A percentile compares a stretch with the other conserved stretches of the same genome.
phyloP scores from a whole-genome alignment of 345 rosid genomes.

The Syzygium jambos region DNA sequence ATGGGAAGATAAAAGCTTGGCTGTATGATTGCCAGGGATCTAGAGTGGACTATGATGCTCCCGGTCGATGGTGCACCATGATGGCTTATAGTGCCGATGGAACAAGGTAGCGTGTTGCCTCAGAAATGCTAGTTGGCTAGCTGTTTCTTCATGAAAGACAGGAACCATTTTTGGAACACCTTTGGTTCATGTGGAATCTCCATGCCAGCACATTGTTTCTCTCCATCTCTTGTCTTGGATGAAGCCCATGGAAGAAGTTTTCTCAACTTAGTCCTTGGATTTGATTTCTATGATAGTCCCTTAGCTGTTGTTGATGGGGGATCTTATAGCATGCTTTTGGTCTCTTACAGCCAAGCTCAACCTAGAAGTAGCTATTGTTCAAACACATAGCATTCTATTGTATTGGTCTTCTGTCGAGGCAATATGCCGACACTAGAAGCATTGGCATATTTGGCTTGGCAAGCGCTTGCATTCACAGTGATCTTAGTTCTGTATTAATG shows the following conservation, averaged over 20 bases:
- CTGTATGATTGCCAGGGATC: conserved; percentile 71
- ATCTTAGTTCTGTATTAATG: not conserved
- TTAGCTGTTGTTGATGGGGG: not conserved
- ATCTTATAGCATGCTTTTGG: not conserved
- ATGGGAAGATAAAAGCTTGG: conserved; percentile 95
- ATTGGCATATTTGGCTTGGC: not conserved
- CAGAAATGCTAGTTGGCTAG: not conserved
- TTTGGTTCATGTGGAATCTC: not conserved
- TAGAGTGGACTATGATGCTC: conserved; percentile 89
- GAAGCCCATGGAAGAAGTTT: not conserved
- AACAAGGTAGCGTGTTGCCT: conserved; percentile 34
- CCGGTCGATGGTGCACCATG: conserved; percentile 64
- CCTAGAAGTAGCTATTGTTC: not conserved
- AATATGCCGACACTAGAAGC: not conserved
- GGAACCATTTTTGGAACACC: not conserved
- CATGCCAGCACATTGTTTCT: not conserved
- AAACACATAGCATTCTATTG: not conserved
- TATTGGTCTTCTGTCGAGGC: not conserved
- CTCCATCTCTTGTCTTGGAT: not conserved
- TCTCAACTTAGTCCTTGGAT: not conserved
- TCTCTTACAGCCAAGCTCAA: not conserved
- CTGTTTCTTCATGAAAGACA: not conserved
- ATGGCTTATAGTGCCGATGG: conserved; percentile 94
- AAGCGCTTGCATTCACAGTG: not conserved
- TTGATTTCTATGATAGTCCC: not conserved